phyloP scores from a whole-genome alignment of 2,329 filamentous ascomycete genomes.

The Ascochyta clinopodiicola region DNA sequence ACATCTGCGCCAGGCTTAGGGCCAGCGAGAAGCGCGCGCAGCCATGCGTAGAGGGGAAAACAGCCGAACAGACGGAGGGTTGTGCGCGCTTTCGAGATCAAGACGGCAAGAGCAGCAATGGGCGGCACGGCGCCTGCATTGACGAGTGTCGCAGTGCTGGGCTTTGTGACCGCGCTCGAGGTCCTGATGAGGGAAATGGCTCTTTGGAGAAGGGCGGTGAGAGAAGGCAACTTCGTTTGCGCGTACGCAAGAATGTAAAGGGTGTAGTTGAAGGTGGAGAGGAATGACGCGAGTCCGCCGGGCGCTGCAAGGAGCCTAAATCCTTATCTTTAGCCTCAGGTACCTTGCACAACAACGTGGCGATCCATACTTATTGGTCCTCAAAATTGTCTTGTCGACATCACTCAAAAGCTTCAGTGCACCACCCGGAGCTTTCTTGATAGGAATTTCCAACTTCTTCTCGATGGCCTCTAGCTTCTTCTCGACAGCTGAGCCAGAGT shows the following conservation, averaged over 20 bases:
- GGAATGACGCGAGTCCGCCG: conserved; percentile 53
- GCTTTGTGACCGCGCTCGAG: conserved; percentile 33
- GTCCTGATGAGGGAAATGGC: conserved; percentile 45
- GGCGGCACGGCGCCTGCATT: conserved; percentile 38
- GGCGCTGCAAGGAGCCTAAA: conserved; percentile 52
- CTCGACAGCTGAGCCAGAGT: conserved; percentile 14
- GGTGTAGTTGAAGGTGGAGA: conserved; percentile 56
- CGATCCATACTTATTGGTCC: conserved; percentile 52
- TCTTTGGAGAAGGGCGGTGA: conserved; percentile 35
- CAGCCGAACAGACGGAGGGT: conserved; percentile 54
- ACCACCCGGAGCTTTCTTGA: conserved; percentile 27
- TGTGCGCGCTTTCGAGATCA: conserved; percentile 52
- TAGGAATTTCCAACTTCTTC: conserved; percentile 18
- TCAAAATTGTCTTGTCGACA: conserved; percentile 49
- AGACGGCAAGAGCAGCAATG: conserved; percentile 44
- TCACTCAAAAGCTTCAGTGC: conserved; percentile 41
- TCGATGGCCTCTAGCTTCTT: conserved; percentile 17
- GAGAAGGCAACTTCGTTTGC: conserved; percentile 47
- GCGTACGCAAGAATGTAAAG: conserved; percentile 55
- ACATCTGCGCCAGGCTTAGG: conserved; percentile 51
- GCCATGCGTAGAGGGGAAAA: conserved; percentile 54
- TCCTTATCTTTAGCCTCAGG: conserved; percentile 11
- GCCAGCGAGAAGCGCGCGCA: conserved; percentile 50
- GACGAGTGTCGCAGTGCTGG: conserved; percentile 33
- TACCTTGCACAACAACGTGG: neutral